Evolutionary conservation across 2,329 filamentous ascomycete genomes (phyloP).

Genomic region (Exophiala viscosa): DNA sequence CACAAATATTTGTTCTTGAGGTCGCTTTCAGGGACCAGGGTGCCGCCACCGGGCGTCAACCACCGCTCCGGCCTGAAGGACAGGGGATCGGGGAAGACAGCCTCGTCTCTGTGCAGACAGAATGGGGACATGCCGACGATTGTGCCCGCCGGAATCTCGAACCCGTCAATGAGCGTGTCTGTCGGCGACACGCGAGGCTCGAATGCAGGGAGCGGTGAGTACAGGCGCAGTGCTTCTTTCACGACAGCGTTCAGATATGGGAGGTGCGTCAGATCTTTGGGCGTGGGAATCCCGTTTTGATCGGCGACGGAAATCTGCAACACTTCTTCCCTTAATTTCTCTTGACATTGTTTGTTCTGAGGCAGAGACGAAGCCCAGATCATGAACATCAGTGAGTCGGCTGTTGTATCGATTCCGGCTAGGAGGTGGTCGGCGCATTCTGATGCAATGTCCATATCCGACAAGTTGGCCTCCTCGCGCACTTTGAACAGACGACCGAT

Average conservation of each 20-base stretch:
- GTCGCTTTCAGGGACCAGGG: conserved; percentile 23
- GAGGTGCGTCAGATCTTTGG: conserved; percentile 37
- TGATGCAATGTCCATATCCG: conserved; percentile 49
- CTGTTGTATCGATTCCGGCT: conserved; percentile 53
- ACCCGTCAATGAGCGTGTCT: conserved; percentile 37
- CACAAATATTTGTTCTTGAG: conserved; percentile 32
- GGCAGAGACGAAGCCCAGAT: conserved; percentile 50
- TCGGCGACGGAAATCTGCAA: conserved; percentile 26
- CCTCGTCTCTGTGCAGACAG: conserved; percentile 38
- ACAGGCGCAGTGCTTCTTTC: conserved; percentile 48
- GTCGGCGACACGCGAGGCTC: conserved; percentile 42
- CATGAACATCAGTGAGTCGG: conserved; percentile 50
- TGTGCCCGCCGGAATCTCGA: conserved; percentile 30
- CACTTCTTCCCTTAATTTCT: conserved; percentile 45
- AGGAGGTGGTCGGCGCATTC: conserved; percentile 53
- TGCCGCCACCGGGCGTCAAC: conserved; percentile 20
- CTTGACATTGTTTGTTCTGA: conserved; percentile 40
- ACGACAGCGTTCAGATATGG: conserved; percentile 48
- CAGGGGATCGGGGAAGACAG: conserved; percentile 46
- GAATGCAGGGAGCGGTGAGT: conserved; percentile 48
- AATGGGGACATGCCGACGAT: conserved; percentile 35
- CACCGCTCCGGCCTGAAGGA: conserved; percentile 41
- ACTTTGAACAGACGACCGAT: conserved; percentile 26
- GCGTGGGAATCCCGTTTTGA: conserved; percentile 34
- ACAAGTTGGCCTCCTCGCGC: conserved; percentile 32